Conservation (phyloP, 2,329 filamentous ascomycete genomes). For the Beauveria varroae region DNA sequence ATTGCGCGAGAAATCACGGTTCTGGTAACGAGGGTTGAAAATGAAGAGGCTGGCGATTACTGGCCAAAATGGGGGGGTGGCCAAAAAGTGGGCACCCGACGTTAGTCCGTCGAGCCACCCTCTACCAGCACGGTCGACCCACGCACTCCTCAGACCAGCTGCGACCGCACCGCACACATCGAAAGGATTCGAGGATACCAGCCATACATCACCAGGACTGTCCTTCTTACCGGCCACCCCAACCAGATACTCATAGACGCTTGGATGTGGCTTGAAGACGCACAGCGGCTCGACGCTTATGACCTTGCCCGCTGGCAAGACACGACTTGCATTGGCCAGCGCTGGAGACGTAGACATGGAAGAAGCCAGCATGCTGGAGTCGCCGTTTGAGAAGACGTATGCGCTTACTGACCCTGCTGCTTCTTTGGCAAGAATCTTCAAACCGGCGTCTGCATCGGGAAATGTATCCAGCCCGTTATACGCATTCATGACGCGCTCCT, state of each 20-base stretch:
- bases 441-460: slow-evolving; percentile 50
- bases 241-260: slow-evolving; percentile 54
- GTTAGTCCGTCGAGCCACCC: slow-evolving; percentile 55
- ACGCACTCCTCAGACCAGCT: slow-evolving; percentile 55
- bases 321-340: slow-evolving; percentile 36
- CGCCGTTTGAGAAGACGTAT: slow-evolving; percentile 67
- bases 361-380: slow-evolving; percentile 51
- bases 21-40: too few relatives aligned
- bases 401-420: slow-evolving; percentile 32
- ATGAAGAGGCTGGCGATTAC: too few relatives aligned
- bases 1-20: too few relatives aligned
- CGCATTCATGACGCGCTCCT: slow-evolving; percentile 48
- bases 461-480: slow-evolving; percentile 61
- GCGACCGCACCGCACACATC: slow-evolving; percentile 59
- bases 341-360: slow-evolving; percentile 51
- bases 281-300: slow-evolving; percentile 53
- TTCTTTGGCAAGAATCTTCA: slow-evolving; percentile 38
- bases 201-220: slow-evolving; percentile 49
- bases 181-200: slow-evolving; percentile 67
- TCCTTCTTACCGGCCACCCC: slow-evolving; percentile 38
- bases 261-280: slow-evolving; percentile 58
- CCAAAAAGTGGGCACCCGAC: too few relatives aligned
- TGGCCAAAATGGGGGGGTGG: too few relatives aligned
- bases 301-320: slow-evolving; percentile 39
- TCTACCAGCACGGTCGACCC: slow-evolving; percentile 54